phyloP scores from a whole-genome alignment of 176 grass and related monocot genomes.

The Oryza brachyantha region DNA sequence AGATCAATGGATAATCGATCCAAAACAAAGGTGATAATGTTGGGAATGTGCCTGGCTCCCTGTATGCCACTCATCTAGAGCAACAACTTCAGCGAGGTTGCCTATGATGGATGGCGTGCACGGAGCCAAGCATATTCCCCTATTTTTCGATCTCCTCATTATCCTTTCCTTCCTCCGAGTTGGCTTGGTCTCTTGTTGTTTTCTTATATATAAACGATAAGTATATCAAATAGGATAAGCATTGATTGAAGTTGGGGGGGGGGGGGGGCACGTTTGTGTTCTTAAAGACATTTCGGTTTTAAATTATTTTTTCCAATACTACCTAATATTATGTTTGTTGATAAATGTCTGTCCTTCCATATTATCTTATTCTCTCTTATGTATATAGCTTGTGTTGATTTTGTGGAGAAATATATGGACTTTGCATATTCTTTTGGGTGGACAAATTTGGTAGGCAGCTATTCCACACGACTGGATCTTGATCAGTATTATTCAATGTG shows the following conservation, averaged over 20 bases:
- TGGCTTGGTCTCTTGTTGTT: too few species aligned
- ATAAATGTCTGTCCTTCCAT: not conserved
- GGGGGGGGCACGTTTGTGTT: not conserved
- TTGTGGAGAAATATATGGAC: not conserved
- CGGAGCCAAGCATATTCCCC: conserved; percentile 51
- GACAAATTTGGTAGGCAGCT: not conserved
- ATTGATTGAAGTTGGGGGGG: not conserved
- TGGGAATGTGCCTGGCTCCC: conserved; percentile 64
- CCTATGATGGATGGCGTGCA: conserved; percentile 64
- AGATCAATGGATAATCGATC: not conserved
- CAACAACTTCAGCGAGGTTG: conserved; percentile 35
- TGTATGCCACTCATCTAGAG: conserved; percentile 67
- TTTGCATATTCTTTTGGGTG: too few species aligned
- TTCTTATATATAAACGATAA: too few species aligned
- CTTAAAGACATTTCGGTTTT: not conserved
- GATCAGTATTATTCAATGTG: not conserved
- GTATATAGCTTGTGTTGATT: not conserved
- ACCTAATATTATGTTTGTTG: not conserved
- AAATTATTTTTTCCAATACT: not conserved
- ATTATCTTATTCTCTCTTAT: not conserved
- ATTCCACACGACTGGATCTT: not conserved
- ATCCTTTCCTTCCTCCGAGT: too few species aligned
- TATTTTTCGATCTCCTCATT: not conserved
- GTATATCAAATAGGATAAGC: not conserved
- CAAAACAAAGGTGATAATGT: conserved; percentile 14